phyloP scores from a whole-genome alignment of 2,329 filamentous ascomycete genomes.

The Fusarium sp. region DNA sequence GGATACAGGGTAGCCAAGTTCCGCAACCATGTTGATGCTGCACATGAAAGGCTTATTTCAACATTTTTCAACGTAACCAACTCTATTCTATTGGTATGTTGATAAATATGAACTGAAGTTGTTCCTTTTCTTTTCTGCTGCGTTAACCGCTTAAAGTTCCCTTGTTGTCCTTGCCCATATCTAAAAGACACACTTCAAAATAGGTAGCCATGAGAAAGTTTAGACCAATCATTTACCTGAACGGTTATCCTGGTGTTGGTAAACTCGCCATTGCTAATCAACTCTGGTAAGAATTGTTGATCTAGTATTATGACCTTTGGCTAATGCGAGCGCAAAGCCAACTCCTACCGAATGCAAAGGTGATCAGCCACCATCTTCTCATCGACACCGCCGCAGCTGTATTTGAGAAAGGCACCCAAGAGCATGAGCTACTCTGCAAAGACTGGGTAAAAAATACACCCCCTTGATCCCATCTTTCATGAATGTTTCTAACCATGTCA shows the following conservation, averaged over 20 bases:
- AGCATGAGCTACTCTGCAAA: not conserved
- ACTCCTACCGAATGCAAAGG: not conserved
- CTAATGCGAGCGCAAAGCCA: not conserved
- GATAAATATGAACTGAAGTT: not conserved
- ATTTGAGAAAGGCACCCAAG: not conserved
- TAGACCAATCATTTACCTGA: slow-evolving; percentile 1
- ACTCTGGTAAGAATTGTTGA: not conserved
- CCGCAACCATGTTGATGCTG: not conserved
- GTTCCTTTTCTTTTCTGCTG: not conserved
- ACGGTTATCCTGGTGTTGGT: slow-evolving; percentile 4
- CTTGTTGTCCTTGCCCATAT: not conserved
- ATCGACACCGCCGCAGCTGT: not conserved
- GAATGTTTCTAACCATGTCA: too few species aligned
- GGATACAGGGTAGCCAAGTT: not conserved
- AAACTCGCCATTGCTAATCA: slow-evolving; percentile 4
- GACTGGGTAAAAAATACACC: not conserved
- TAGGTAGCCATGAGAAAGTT: not conserved
- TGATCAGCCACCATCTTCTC: not conserved
- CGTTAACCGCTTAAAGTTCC: not conserved
- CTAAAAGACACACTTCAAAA: not conserved
- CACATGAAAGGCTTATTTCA: not conserved
- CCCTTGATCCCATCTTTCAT: too few species aligned
- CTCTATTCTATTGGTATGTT: not conserved
- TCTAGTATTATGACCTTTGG: too few species aligned
- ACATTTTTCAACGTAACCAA: not conserved